A percentile compares a stretch with the other conserved stretches of the same genome.
Conservation (phyloP, 2,329 filamentous ascomycete species). For the Hypocreales sp. region DNA sequence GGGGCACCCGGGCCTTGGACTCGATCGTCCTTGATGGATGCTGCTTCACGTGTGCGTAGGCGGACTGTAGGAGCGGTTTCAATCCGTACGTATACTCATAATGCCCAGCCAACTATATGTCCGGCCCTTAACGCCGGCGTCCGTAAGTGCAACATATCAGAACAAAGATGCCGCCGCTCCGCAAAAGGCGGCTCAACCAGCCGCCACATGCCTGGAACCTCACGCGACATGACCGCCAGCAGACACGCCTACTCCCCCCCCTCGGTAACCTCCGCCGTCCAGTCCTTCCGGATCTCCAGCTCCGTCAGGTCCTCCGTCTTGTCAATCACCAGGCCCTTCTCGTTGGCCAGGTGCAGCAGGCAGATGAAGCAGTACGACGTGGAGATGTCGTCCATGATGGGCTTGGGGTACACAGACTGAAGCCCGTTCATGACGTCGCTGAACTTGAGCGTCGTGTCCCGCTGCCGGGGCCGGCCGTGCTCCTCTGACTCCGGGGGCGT, state of each 20-base stretch:
- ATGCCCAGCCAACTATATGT: too few relatives aligned
- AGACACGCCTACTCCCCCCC: slow-evolving; percentile 15
- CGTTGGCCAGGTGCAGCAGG: slow-evolving; percentile 78
- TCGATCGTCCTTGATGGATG: too few relatives aligned
- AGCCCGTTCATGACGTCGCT: slow-evolving; percentile 84
- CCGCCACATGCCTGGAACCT: not conserved
- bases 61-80: too few relatives aligned
- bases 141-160: too few relatives aligned
- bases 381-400: slow-evolving; percentile 83
- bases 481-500: slow-evolving; percentile 15
- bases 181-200: too few relatives aligned
- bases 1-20: too few relatives aligned
- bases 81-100: too few relatives aligned
- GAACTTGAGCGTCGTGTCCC: slow-evolving; percentile 56
- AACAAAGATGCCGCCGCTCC: too few relatives aligned
- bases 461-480: slow-evolving; percentile 15
- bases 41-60: too few relatives aligned
- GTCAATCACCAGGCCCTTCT: slow-evolving; percentile 71
- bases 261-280: slow-evolving; percentile 38
- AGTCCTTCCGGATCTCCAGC: slow-evolving; percentile 46
- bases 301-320: slow-evolving; percentile 43
- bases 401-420: slow-evolving; percentile 70
- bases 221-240: not conserved
- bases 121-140: too few relatives aligned
- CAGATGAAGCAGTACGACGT: slow-evolving; percentile 92